Conservation (phyloP, 495 filamentous ascomycete genomes). For the Pyrenula massariospora region DNA sequence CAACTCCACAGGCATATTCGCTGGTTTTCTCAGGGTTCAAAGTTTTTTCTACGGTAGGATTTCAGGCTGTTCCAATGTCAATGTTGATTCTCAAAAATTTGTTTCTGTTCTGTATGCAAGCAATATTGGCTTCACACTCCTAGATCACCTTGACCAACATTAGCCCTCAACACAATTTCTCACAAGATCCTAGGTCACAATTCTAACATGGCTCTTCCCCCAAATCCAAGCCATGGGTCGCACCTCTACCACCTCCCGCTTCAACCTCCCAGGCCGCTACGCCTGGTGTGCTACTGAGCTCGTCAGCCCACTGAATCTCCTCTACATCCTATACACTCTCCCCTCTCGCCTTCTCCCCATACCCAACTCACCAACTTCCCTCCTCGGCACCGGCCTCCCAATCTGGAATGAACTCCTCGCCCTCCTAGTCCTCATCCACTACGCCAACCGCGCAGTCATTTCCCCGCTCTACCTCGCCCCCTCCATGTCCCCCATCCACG, state of each 20-base stretch:
- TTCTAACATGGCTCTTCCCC: constrained; percentile 49
- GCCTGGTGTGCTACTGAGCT: constrained; percentile 85
- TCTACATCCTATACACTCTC: constrained; percentile 63
- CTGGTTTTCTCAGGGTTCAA: constrained; percentile 36
- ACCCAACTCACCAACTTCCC: background rate
- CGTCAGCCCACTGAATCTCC: constrained; percentile 59
- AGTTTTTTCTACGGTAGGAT: constrained; percentile 36
- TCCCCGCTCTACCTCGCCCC: constrained; percentile 69
- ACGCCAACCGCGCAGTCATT: constrained; percentile 76
- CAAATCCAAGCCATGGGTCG: constrained; percentile 73
- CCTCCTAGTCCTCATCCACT: constrained; percentile 52
- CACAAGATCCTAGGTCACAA: constrained; percentile 28
- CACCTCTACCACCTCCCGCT: constrained; percentile 56
- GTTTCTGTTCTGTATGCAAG: too few species aligned
- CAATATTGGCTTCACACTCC: constrained; percentile 22
- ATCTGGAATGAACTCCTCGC: constrained; percentile 21
- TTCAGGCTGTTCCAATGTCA: too few species aligned
- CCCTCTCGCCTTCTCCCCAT: constrained; percentile 20
- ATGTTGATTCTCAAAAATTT: too few species aligned
- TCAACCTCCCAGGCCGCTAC: constrained; percentile 82
- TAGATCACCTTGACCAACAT: background rate
- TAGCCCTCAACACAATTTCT: background rate
- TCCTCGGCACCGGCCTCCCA: constrained; percentile 10
- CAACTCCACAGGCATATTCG: constrained; percentile 35
- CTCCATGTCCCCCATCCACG: constrained; percentile 80